A percentile compares a stretch with the other conserved stretches of the same genome.
Conservation (phyloP, 1,284 basidiomycete species). For the Ustilago curta region DNA sequence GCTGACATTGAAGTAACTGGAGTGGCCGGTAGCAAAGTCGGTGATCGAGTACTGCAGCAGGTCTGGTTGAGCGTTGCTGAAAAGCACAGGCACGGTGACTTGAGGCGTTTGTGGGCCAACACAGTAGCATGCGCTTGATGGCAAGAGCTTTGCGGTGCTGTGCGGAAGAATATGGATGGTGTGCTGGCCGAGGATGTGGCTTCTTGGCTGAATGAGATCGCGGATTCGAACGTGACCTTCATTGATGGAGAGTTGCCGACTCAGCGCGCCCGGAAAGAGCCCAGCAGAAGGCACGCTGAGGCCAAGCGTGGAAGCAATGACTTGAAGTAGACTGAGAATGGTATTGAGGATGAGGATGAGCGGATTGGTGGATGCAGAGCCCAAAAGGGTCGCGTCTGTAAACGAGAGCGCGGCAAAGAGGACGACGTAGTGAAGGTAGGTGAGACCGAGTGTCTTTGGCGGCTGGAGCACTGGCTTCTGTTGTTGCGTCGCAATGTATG, state of each 20-base stretch:
- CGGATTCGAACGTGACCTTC: conserved; percentile 70
- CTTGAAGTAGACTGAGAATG: conserved; percentile 19
- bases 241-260: conserved; percentile 70
- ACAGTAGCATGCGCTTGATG: conserved; percentile 75
- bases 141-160: conserved; percentile 84
- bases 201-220: conserved; percentile 68
- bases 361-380: conserved; percentile 34
- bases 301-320: conserved; percentile 36
- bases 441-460: conserved; percentile 60
- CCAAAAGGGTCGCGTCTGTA: conserved; percentile 45
- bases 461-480: conserved; percentile 79
- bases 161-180: conserved; percentile 86
- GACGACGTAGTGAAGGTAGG: conserved; percentile 36
- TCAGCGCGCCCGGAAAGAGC: conserved; percentile 72
- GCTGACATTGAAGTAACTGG: conserved; percentile 76
- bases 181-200: conserved; percentile 85
- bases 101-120: conserved; percentile 74
- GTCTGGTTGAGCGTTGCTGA: conserved; percentile 89
- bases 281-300: conserved; percentile 46
- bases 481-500: conserved; percentile 73
- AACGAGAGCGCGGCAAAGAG: conserved; percentile 44
- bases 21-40: conserved; percentile 74
- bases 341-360: conserved; percentile 29
- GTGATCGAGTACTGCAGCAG: conserved; percentile 81
- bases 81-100: conserved; percentile 80